Evolutionary conservation across 2,329 filamentous ascomycete genomes (phyloP).

Genomic region (Septoria petroselini): DNA sequence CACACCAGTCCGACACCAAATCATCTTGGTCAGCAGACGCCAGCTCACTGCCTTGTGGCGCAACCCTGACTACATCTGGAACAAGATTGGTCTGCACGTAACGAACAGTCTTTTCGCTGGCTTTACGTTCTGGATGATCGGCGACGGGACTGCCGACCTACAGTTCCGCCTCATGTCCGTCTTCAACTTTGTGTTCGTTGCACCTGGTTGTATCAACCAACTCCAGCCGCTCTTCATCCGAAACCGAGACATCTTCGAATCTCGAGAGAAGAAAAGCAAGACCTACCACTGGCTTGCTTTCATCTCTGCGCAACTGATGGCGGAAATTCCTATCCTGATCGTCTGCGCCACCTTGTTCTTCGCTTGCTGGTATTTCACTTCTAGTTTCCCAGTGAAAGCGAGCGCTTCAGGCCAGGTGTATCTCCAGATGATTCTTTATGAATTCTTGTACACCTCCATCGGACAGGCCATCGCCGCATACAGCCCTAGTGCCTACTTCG

Average conservation of each 20-base stretch:
- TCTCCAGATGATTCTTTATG: constrained; percentile 54
- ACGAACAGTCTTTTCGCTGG: constrained; percentile 48
- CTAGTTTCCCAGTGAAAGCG: too few relatives aligned
- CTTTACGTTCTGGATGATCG: constrained; percentile 50
- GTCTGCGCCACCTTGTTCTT: constrained; percentile 58
- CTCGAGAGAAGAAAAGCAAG: constrained; percentile 61
- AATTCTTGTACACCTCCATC: constrained; percentile 53
- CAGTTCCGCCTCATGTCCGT: constrained; percentile 36
- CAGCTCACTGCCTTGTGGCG: constrained; percentile 60
- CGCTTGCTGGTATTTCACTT: constrained; percentile 38
- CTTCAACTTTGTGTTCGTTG: constrained; percentile 38
- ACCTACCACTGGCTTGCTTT: constrained; percentile 73
- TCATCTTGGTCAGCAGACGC: constrained; percentile 42
- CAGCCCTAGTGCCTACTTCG: constrained; percentile 45
- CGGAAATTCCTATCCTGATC: constrained; percentile 65
- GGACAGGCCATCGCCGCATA: constrained; percentile 56
- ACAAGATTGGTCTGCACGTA: constrained; percentile 59
- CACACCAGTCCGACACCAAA: constrained; percentile 44
- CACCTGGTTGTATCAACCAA: constrained; percentile 51
- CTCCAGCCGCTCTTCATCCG: constrained; percentile 59
- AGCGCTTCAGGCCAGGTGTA: too few relatives aligned
- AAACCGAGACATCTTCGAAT: constrained; percentile 58
- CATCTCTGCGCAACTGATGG: constrained; percentile 65
- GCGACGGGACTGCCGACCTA: constrained; percentile 37
- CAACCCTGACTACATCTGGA: constrained; percentile 64